These are phyloP conservation scores for Carex parvula DNA, from an alignment of 176 grass and related monocot genomes.

Conservation along the genomic window DNA sequence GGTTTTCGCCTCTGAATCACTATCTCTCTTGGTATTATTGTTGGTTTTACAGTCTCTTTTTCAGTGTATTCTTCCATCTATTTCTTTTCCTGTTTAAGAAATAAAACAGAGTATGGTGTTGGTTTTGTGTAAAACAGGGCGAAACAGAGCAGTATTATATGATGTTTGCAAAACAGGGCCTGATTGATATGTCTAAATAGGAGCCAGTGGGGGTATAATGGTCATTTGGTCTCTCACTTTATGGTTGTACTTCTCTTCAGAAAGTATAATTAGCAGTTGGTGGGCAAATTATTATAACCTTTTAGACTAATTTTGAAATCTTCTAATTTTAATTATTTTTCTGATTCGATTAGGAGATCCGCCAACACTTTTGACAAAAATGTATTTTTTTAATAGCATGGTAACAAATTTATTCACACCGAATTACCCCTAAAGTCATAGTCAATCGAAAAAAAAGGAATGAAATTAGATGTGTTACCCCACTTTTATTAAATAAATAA, in stretches of 20 bases:
- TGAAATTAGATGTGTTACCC: neutral
- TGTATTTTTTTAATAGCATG: neutral
- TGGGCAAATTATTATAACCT: conserved; percentile 13
- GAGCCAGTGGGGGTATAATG: neutral
- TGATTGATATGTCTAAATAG: conserved; percentile 15
- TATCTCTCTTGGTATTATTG: conserved; percentile 2
- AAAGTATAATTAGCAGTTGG: neutral
- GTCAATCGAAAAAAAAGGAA: neutral
- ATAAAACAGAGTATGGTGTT: neutral
- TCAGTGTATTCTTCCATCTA: conserved; percentile 11
- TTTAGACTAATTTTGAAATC: conserved; percentile 10
- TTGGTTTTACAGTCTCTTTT: neutral
- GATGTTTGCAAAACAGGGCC: neutral
- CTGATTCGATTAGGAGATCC: neutral
- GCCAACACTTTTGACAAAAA: conserved; percentile 2
- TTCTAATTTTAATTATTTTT: neutral
- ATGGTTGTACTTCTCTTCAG: neutral
- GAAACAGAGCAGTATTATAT: conserved; percentile 18
- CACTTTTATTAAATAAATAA: no score
- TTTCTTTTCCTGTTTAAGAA: neutral
- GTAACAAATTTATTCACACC: neutral
- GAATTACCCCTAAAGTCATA: neutral
- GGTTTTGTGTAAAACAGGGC: neutral
- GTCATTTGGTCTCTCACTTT: conserved; percentile 1
- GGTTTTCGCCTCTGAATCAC: conserved; percentile 13